Evolutionary conservation across 345 rosid genomes (phyloP), one percentile per base, ranked within the genome.

Genomic region (Salix purpurea): DNA sequence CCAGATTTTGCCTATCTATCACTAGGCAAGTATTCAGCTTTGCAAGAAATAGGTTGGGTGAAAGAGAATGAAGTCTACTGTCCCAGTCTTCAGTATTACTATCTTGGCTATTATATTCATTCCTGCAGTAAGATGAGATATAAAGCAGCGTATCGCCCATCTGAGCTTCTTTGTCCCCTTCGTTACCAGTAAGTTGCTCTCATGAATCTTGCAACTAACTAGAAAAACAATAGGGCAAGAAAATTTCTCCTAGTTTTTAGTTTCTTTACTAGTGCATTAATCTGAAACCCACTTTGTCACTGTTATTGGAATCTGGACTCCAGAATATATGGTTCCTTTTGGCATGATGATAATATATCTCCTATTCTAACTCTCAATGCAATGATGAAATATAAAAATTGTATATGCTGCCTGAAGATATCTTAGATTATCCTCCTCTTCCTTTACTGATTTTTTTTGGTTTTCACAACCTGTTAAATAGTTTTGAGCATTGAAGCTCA

Each of bases 41-140:
- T 93, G 82, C 97, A 86, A 80, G 99, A 96, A 78, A 91, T 96
- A 68, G 79, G 70, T 75, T 96, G 97, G 94, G 92, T 94, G 42
- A 91, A 83, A 76, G 90, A 87, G 80, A 91, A 86, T 85, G 89
- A 89, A 85, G 80, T 72, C 65, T 84, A 73, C 70, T 90, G 97
- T 82, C 85, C 92, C 18, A 83, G 87, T 82, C 98, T 96, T 81
- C 88, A 92, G 82, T 91, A 86, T 83, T 96, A 96, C 84, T 96
- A 96, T 87, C 94, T 96, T 77, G 99, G 99, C 69, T 96, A 96
- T 83, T 96, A 96, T 80, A 91, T 96, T 83, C 98, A 93, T 77
- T 96, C 99, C 37, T 96, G 99, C 87, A 83, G 73, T 83, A 96
- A 96, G 86, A 96, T 96, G 99, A 93, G 95, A 89, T 96, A 96